Evolutionary conservation across 75 land plant species (phyloP).

Genomic region (Cryptomeria japonica): DNA sequence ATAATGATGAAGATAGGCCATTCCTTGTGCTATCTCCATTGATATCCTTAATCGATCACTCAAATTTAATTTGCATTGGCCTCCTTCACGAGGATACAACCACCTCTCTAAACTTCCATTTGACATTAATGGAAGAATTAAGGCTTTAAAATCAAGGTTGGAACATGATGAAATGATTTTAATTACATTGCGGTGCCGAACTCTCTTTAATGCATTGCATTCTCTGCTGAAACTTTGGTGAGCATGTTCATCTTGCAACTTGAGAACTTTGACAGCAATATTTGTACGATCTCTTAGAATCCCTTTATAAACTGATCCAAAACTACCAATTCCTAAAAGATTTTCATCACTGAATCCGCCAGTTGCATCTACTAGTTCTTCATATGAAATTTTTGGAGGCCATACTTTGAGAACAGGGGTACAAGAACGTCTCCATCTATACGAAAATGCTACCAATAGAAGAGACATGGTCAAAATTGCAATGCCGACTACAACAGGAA

Average conservation of each 20-base stretch:
- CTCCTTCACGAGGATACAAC: neutral
- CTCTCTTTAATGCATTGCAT: neutral
- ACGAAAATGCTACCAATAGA: neutral
- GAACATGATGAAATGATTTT: neutral
- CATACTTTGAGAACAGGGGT: neutral
- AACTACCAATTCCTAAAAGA: neutral
- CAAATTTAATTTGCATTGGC: neutral
- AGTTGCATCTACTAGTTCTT: neutral
- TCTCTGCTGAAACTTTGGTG: neutral
- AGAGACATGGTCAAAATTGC: neutral
- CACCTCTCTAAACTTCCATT: neutral
- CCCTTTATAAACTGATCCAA: neutral
- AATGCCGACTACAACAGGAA: neutral
- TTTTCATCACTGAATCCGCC: neutral
- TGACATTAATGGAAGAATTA: neutral
- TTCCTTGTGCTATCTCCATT: neutral
- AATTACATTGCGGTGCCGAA: neutral
- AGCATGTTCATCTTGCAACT: neutral
- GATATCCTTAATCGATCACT: neutral
- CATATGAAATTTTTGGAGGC: neutral
- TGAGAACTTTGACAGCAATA: neutral
- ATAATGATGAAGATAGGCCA: neutral
- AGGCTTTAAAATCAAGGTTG: neutral
- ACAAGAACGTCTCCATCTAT: neutral
- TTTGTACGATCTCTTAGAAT: neutral